Conservation (phyloP, 257 asterid species). For the Solanum neorickii region DNA sequence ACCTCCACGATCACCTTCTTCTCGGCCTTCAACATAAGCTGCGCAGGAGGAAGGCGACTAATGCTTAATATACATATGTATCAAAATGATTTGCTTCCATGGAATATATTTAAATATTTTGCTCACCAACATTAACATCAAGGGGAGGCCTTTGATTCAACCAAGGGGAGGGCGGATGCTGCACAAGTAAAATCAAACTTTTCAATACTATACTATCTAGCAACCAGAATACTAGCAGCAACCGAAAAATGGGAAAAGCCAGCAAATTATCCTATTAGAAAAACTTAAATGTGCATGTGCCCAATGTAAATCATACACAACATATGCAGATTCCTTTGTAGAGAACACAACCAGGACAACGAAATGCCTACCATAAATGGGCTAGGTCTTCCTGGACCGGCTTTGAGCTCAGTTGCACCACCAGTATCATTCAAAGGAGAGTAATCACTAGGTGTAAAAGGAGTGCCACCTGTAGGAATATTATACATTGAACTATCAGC, state of each 20-base stretch:
- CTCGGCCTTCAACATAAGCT: conserved; percentile 88
- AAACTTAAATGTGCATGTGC: background rate
- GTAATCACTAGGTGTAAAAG: conserved; percentile 67
- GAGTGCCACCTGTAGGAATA: conserved; percentile 80
- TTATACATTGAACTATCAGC: conserved; percentile 59
- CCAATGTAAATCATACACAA: background rate
- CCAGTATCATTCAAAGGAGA: conserved; percentile 43
- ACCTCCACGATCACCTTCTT: conserved; percentile 73
- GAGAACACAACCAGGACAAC: background rate
- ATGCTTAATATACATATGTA: background rate
- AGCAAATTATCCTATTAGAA: background rate
- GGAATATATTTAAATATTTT: background rate
- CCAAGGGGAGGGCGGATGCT: conserved; percentile 88
- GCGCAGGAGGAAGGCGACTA: conserved; percentile 2
- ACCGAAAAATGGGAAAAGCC: background rate
- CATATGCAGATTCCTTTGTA: background rate
- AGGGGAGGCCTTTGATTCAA: conserved; percentile 79
- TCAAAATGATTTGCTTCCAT: conserved; percentile 3
- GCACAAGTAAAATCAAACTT: conserved; percentile 17
- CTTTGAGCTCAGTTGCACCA: conserved; percentile 37
- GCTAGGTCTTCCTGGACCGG: conserved; percentile 64
- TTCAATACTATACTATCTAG: background rate
- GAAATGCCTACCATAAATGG: conserved; percentile 53
- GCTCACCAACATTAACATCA: conserved; percentile 93
- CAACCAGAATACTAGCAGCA: background rate